A percentile compares a stretch with the other conserved stretches of the same genome.
Conservation (phyloP, 2,329 filamentous ascomycete species). For the Phoma sp. region DNA sequence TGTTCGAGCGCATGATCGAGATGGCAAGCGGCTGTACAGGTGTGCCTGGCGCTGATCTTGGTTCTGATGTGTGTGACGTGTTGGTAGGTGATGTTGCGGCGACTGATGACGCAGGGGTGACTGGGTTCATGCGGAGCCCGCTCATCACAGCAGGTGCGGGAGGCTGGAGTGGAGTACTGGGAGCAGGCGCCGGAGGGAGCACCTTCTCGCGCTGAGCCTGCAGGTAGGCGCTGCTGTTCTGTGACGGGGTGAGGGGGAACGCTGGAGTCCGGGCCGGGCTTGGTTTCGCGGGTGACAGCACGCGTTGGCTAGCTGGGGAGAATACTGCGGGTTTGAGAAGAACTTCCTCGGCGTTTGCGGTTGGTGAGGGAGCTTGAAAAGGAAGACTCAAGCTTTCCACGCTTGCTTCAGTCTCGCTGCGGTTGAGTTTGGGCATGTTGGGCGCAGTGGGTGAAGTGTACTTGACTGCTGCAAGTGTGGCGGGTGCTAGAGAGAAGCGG, state of each 20-base stretch:
- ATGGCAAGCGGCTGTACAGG: neutral
- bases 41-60: slow-evolving; percentile 24
- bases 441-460: slow-evolving; percentile 25
- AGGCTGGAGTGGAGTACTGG: slow-evolving; percentile 5
- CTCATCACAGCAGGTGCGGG: slow-evolving; percentile 28
- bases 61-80: slow-evolving; percentile 12
- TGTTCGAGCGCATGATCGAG: slow-evolving; percentile 20
- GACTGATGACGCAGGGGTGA: slow-evolving; percentile 33
- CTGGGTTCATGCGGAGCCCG: slow-evolving; percentile 47
- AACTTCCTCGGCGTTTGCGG: slow-evolving; percentile 19
- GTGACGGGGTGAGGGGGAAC: slow-evolving; percentile 35
- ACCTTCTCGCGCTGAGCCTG: slow-evolving; percentile 45
- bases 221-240: slow-evolving; percentile 42
- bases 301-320: slow-evolving; percentile 27
- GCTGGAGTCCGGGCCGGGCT: slow-evolving; percentile 36
- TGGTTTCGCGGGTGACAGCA: slow-evolving; percentile 26
- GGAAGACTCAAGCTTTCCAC: slow-evolving; percentile 39
- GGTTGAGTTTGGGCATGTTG: slow-evolving; percentile 27
- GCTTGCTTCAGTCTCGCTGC: slow-evolving; percentile 37
- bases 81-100: slow-evolving; percentile 22
- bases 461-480: slow-evolving; percentile 45
- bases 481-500: slow-evolving; percentile 63
- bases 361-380: slow-evolving; percentile 38
- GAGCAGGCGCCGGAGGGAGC: slow-evolving; percentile 40
- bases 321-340: slow-evolving; percentile 30